phyloP scores from a whole-genome alignment of 2,329 filamentous ascomycete genomes.

The Mycosphaerelloides madeirae region DNA sequence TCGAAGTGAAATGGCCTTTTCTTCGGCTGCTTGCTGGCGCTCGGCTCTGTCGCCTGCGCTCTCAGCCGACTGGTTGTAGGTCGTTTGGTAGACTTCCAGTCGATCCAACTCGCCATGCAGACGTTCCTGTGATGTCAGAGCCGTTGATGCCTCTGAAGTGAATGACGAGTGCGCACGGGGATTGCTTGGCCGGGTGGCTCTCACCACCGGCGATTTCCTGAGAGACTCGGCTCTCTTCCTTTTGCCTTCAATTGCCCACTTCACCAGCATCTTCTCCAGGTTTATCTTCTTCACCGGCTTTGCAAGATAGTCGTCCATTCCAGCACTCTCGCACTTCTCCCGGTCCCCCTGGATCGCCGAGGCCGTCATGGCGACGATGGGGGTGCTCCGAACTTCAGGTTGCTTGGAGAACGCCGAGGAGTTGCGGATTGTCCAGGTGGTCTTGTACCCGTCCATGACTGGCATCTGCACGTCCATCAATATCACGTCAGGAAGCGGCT shows the following conservation, averaged over 20 bases:
- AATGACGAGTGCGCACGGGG: constrained; percentile 21
- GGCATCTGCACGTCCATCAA: constrained; percentile 47
- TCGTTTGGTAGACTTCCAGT: constrained; percentile 34
- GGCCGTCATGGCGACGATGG: constrained; percentile 78
- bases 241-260: constrained; percentile 55
- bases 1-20: constrained; percentile 50
- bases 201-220: constrained; percentile 9
- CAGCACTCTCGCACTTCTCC: constrained; percentile 67
- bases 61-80: constrained; percentile 39
- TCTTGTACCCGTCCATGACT: constrained; percentile 71
- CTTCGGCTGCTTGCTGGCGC: constrained; percentile 49
- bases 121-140: constrained; percentile 29
- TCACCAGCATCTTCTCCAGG: constrained; percentile 65
- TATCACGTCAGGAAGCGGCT: constrained; percentile 65
- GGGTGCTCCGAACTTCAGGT: constrained; percentile 55
- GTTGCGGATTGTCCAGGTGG: constrained; percentile 67
- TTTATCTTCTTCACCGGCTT: constrained; percentile 67
- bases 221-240: constrained; percentile 26
- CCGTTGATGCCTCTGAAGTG: constrained; percentile 16
- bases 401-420: constrained; percentile 60
- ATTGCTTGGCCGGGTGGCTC: constrained; percentile 15
- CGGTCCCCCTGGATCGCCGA: constrained; percentile 71
- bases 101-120: constrained; percentile 30
- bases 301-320: constrained; percentile 71
- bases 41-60: constrained; percentile 44